These are phyloP conservation scores for Phytophthora boehmeriae DNA, from an alignment of 352 stramenopile species.

Conservation along the genomic window DNA sequence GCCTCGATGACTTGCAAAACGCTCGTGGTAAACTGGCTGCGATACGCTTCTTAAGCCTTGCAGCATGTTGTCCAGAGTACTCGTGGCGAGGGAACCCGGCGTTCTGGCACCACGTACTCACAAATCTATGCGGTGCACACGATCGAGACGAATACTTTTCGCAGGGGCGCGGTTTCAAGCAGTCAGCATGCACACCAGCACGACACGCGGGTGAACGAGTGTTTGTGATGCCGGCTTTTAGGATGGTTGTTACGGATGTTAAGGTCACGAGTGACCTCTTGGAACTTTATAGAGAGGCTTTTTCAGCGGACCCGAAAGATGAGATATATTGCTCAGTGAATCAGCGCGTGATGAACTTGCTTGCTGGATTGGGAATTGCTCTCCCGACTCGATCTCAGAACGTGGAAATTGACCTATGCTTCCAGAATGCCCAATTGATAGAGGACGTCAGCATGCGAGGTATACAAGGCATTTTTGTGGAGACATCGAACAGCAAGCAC, in stretches of 20 bases:
- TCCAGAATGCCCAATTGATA: slow-evolving; percentile 21
- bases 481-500: not conserved
- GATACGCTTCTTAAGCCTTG: slow-evolving; percentile 30
- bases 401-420: slow-evolving; percentile 38
- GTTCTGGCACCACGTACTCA: slow-evolving; percentile 41
- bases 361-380: slow-evolving; percentile 3
- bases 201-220: not conserved
- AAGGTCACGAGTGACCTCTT: slow-evolving; percentile 39
- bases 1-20: not conserved
- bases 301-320: slow-evolving; percentile 9
- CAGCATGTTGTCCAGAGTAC: slow-evolving; percentile 29
- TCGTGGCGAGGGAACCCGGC: slow-evolving; percentile 36
- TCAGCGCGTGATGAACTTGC: slow-evolving; percentile 27
- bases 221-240: slow-evolving; percentile 36
- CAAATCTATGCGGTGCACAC: slow-evolving; percentile 2
- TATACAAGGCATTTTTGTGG: slow-evolving; percentile 6
- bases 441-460: slow-evolving; percentile 4
- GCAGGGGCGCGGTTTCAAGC: not conserved
- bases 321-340: slow-evolving; percentile 11
- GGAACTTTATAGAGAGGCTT: slow-evolving; percentile 22
- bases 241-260: slow-evolving; percentile 42
- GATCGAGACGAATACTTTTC: slow-evolving; percentile 15
- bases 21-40: slow-evolving; percentile 30
- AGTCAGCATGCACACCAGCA: slow-evolving; percentile 10
- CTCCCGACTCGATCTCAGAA: not conserved